Base-by-base conservation (phyloP, 495 filamentous ascomycete species). In the Neurospora sp. region DNA sequence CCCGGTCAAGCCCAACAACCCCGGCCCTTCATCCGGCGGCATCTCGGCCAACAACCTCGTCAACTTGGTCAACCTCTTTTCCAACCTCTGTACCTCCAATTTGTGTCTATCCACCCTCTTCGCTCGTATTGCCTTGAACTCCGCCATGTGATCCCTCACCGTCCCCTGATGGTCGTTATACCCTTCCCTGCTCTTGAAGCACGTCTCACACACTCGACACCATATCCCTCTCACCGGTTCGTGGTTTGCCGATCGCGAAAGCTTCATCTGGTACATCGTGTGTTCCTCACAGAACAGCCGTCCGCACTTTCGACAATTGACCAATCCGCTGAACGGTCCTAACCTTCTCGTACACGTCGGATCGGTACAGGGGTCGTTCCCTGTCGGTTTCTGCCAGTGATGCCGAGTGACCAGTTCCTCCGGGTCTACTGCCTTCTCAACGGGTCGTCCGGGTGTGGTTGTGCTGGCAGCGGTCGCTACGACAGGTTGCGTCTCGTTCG, bases 251-350 rank as follows among this genome's bases (percentile, higher is more conserved):
- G 93, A 90, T 69, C 94, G 87, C 11, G 93, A 97, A 23, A 99
- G 88, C 86, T 96, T 98, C 92, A 98, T 98, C 83, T 98, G 94
- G 77, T 98, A 99, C 96, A 98, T 97, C 39, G 95, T 98, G 83
- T 99, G 96, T 76, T 96, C 93, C 79, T 98, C 95, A 82, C 96
- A 99, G 79, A 98, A 99, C 41, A 99, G 84, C 75, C 90, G 92
- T 0, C 96, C 96, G 75, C 96, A 99, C 71, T 93, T 92, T 71
- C 96, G 86, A 79, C 96, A 99, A 78, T 99, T 97, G 75, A 98
- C 90, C 73, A 86, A 92, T 18, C 95, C 94, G 75, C 91, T 93
- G 27, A 91, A 86, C 14, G 90, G 87, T 5, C 92, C 93, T 14
- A 98, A 85, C 38, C 89, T 88, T 79, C 91, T 90, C 27, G 90